phyloP scores from a whole-genome alignment of 2,329 filamentous ascomycete species.

The Aspergillus sp. region DNA sequence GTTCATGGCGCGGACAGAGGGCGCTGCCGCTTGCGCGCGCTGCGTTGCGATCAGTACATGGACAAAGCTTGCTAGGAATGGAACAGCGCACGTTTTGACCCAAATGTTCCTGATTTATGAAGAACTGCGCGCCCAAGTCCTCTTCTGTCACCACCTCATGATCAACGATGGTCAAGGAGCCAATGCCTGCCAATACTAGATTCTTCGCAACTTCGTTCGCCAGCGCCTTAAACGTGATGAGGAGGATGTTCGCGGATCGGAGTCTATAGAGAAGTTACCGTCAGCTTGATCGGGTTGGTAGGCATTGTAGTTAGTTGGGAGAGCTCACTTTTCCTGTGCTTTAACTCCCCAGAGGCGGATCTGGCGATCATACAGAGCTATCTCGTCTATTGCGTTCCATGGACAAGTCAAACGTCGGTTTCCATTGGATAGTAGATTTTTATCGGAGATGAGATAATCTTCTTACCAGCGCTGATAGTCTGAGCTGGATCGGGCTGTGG shows the following conservation, averaged over 20 bases:
- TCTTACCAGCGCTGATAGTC: constrained; percentile 34
- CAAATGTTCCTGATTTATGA: constrained; percentile 70
- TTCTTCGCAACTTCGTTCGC: constrained; percentile 97
- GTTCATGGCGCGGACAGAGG: constrained; percentile 82
- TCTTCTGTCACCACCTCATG: constrained; percentile 71
- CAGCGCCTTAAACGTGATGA: constrained; percentile 83
- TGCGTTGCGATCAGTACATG: constrained; percentile 30
- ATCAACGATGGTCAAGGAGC: constrained; percentile 86
- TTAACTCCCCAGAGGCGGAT: constrained; percentile 96
- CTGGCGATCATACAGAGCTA: constrained; percentile 94
- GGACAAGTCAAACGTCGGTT: constrained; percentile 5
- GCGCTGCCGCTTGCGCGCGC: constrained; percentile 76
- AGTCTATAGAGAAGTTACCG: constrained; percentile 57
- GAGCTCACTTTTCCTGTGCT: constrained; percentile 72
- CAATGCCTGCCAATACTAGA: constrained; percentile 88
- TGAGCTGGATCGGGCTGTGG: constrained; percentile 10
- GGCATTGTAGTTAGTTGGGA: not conserved
- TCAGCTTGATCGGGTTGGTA: not conserved
- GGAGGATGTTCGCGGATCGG: constrained; percentile 81
- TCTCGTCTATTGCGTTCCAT: constrained; percentile 67
- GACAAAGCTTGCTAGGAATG: not conserved
- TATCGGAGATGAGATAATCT: not conserved
- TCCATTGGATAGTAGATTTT: not conserved
- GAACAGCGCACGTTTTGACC: constrained; percentile 66
- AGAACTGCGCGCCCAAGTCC: constrained; percentile 81